phyloP scores from a whole-genome alignment of 257 asterid genomes.

The Cruciata laevipes region DNA sequence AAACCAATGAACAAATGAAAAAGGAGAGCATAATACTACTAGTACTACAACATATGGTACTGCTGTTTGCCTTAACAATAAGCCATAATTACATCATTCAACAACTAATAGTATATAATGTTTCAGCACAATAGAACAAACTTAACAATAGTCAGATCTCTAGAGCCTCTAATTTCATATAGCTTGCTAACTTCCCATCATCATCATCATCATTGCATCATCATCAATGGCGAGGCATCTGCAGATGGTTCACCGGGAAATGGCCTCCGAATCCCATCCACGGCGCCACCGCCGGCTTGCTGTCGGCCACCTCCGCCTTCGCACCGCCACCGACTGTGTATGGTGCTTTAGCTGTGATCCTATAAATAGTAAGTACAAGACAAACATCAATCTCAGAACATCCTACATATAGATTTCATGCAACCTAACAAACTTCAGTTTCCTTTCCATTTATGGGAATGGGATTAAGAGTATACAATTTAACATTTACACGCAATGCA shows the following conservation, averaged over 20 bases:
- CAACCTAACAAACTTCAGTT: background rate
- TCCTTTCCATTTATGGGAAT: background rate
- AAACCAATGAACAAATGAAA: background rate
- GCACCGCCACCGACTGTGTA: slow-evolving; percentile 18
- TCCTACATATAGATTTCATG: background rate
- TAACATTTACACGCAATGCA: background rate
- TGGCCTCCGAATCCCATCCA: slow-evolving; percentile 33
- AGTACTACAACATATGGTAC: background rate
- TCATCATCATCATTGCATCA: no score
- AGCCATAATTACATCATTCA: background rate
- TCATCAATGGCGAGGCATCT: slow-evolving; percentile 17
- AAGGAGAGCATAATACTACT: background rate
- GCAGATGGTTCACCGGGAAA: slow-evolving; percentile 14
- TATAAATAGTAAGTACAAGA: background rate
- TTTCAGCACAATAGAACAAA: no score
- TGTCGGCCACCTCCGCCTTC: slow-evolving; percentile 12
- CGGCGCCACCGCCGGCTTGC: slow-evolving; percentile 13
- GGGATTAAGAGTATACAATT: background rate
- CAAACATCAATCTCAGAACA: background rate
- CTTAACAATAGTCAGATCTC: background rate
- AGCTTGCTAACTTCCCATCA: background rate
- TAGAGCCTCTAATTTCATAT: background rate
- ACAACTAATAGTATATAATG: background rate
- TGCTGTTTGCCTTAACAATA: background rate
- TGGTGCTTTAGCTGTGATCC: slow-evolving; percentile 32